A percentile compares a stretch with the other conserved stretches of the same genome.
These are phyloP conservation scores for Eucalyptus cloeziana DNA, from an alignment of 345 rosid genomes.

Conservation along the genomic window DNA sequence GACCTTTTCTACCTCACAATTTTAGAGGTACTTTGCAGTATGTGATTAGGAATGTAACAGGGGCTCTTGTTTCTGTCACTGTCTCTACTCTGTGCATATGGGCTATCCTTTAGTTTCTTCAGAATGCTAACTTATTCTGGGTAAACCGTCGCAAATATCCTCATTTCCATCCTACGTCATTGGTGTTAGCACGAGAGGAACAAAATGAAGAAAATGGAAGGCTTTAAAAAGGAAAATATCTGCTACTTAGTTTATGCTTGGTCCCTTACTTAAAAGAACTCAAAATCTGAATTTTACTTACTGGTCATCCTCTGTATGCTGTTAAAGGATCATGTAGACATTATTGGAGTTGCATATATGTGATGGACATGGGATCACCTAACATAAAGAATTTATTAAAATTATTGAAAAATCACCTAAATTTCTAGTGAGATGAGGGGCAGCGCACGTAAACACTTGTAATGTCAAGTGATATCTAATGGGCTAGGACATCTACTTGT, in stretches of 20 bases:
- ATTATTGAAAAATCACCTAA: background rate
- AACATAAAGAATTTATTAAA: background rate
- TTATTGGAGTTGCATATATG: background rate
- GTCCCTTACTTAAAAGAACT: background rate
- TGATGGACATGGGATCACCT: background rate
- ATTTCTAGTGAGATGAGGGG: background rate
- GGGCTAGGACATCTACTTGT: background rate
- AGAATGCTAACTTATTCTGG: background rate
- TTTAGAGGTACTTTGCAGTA: background rate
- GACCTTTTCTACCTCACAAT: background rate
- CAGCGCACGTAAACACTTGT: background rate
- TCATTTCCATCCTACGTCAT: background rate
- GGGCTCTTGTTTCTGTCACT: background rate
- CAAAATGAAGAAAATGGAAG: background rate
- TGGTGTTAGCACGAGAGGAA: background rate
- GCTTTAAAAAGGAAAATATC: background rate
- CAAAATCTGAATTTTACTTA: background rate
- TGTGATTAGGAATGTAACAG: background rate
- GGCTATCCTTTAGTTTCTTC: background rate
- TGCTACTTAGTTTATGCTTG: background rate
- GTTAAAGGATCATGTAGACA: background rate
- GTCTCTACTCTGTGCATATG: background rate
- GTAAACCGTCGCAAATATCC: background rate
- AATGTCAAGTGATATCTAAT: background rate
- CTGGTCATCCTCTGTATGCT: background rate